A percentile compares a stretch with the other conserved stretches of the same genome.
Evolutionary conservation across 2,329 filamentous ascomycete genomes (phyloP).

Genomic region (Venturia pyrina): DNA sequence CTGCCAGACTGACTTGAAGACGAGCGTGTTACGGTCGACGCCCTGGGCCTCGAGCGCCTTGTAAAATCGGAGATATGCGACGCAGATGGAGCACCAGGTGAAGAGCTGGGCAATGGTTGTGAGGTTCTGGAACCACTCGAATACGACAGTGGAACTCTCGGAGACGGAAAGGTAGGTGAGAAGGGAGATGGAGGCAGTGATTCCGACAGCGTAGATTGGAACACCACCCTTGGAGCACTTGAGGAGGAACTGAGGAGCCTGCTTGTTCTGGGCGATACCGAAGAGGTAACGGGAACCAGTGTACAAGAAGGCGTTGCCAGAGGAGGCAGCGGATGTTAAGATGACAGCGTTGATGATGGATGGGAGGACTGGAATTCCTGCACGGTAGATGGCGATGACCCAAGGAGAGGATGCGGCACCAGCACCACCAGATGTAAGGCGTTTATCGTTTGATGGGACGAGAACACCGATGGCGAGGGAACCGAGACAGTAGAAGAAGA

Average conservation of each 20-base stretch:
- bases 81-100: slow-evolving; percentile 25
- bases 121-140: slow-evolving; percentile 37
- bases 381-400: slow-evolving; percentile 49
- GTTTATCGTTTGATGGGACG: slow-evolving; percentile 51
- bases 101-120: slow-evolving; percentile 31
- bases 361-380: slow-evolving; percentile 54
- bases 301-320: slow-evolving; percentile 57
- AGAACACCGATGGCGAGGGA: slow-evolving; percentile 62
- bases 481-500: slow-evolving; percentile 53
- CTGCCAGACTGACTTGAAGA: slow-evolving; percentile 27
- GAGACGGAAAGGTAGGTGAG: slow-evolving; percentile 60
- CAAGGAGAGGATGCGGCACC: slow-evolving; percentile 48
- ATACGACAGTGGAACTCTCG: slow-evolving; percentile 49
- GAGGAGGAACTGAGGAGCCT: slow-evolving; percentile 43
- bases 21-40: slow-evolving; percentile 28
- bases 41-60: slow-evolving; percentile 27
- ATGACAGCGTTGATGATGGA: slow-evolving; percentile 70
- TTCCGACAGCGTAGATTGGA: slow-evolving; percentile 28
- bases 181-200: slow-evolving; percentile 50
- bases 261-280: slow-evolving; percentile 37
- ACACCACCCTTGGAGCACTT: slow-evolving; percentile 37
- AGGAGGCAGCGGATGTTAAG: slow-evolving; percentile 56
- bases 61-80: slow-evolving; percentile 30
- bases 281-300: slow-evolving; percentile 44
- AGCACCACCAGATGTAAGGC: slow-evolving; percentile 25